Conservation (phyloP, 331 rosid species). For the Erythrophleum ivorense region DNA sequence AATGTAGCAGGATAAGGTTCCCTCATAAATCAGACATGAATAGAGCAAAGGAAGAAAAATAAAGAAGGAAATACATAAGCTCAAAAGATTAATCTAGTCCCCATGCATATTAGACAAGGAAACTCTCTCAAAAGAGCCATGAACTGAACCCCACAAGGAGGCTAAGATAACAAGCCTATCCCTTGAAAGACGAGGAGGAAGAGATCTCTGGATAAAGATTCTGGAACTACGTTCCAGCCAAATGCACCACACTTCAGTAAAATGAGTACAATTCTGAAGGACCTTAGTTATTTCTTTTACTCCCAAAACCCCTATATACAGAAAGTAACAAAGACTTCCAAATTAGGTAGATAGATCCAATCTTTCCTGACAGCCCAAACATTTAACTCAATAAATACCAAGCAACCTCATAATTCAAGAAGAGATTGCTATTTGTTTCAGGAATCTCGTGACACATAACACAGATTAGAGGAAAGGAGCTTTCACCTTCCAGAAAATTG, state of each 20-base stretch:
- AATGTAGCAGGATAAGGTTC: conserved; percentile 2
- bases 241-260: neutral
- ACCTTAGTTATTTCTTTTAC: neutral
- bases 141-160: neutral
- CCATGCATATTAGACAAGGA: neutral
- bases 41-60: neutral
- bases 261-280: neutral
- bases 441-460: neutral
- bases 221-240: conserved; percentile 19
- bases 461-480: conserved; percentile 22
- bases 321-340: conserved; percentile 8
- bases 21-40: neutral
- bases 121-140: neutral
- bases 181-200: conserved; percentile 15
- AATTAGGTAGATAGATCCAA: conserved; percentile 5
- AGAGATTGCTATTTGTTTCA: neutral
- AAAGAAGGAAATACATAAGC: conserved; percentile 3
- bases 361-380: neutral
- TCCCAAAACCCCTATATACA: neutral
- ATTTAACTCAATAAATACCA: neutral
- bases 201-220: conserved; percentile 10
- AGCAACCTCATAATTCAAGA: conserved; percentile 21
- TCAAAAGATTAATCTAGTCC: neutral
- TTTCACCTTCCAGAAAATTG: neutral
- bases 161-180: conserved; percentile 3